phyloP scores from a whole-genome alignment of 371 early-diverging fungal genomes.

The Rhizopus sp. region DNA sequence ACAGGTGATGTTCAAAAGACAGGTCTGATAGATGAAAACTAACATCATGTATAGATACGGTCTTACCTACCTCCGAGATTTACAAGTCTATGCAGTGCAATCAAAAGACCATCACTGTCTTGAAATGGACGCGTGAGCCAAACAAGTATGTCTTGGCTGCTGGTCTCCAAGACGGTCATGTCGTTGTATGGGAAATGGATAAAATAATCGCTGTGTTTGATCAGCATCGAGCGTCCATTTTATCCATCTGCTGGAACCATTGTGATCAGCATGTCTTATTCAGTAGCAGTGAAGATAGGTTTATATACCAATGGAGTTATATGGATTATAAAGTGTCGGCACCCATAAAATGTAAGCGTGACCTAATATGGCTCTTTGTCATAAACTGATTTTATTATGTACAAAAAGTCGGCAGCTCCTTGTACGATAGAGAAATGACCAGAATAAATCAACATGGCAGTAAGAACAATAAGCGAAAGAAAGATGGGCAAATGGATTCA shows the following conservation, averaged over 20 bases:
- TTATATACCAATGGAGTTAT: constrained; percentile 39
- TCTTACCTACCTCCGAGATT: not conserved
- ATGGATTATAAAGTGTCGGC: constrained; percentile 21
- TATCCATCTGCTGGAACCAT: constrained; percentile 36
- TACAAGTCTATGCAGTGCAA: constrained; percentile 13
- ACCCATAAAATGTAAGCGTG: not conserved
- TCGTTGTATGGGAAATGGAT: constrained; percentile 31
- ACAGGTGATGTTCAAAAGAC: constrained; percentile 14
- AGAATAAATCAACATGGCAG: not conserved
- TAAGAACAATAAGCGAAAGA: constrained; percentile 18
- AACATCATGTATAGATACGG: not conserved
- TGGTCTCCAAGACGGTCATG: constrained; percentile 27
- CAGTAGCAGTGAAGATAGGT: constrained; percentile 43
- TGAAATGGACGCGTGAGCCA: constrained; percentile 37
- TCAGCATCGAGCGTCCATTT: constrained; percentile 30
- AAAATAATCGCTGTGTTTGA: constrained; percentile 24
- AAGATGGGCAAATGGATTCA: not conserved
- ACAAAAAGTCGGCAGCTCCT: not conserved
- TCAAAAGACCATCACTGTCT: constrained; percentile 23
- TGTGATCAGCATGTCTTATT: constrained; percentile 28
- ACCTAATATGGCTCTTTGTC: not conserved
- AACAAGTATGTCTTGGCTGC: constrained; percentile 29
- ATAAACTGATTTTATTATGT: not conserved
- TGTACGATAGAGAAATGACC: constrained; percentile 18
- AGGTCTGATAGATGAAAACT: not conserved